phyloP scores from a whole-genome alignment of 441 rosid species.

The Aquilaria agallochum region DNA sequence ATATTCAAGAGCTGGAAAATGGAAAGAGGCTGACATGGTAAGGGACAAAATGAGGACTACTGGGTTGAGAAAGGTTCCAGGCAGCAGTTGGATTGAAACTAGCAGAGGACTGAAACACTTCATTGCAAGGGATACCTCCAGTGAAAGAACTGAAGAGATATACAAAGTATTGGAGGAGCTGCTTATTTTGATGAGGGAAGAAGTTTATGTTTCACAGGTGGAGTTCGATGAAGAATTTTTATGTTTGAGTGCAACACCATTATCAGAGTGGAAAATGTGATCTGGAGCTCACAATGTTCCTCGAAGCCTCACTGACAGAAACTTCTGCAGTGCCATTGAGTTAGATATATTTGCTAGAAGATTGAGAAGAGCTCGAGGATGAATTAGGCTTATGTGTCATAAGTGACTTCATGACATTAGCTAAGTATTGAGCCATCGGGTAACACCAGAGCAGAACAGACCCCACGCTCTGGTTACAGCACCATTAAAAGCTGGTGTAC shows the following conservation, averaged over 20 bases:
- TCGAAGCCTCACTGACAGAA: too few relatives aligned
- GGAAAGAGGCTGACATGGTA: slow-evolving; percentile 70
- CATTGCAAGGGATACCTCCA: slow-evolving; percentile 34
- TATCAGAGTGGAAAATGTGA: too few relatives aligned
- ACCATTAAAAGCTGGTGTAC: too few relatives aligned
- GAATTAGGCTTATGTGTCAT: too few relatives aligned
- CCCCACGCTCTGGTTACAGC: too few relatives aligned
- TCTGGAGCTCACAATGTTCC: too few relatives aligned
- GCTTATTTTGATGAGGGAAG: slow-evolving; percentile 41
- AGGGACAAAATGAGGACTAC: slow-evolving; percentile 49
- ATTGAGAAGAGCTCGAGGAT: too few relatives aligned
- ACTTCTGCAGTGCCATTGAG: too few relatives aligned
- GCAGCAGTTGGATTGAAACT: slow-evolving; percentile 72
- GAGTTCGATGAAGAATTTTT: slow-evolving; percentile 27
- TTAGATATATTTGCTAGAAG: too few relatives aligned
- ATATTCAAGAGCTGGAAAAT: slow-evolving; percentile 74
- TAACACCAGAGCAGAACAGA: too few relatives aligned
- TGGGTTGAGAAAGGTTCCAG: slow-evolving; percentile 72
- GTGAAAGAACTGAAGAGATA: slow-evolving; percentile 41
- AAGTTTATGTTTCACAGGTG: slow-evolving; percentile 28
- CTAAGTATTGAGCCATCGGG: too few relatives aligned
- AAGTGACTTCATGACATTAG: too few relatives aligned
- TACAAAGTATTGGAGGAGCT: slow-evolving; percentile 30
- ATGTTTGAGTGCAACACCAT: slow-evolving; percentile 9
- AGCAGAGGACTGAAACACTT: slow-evolving; percentile 37